phyloP scores from a whole-genome alignment of 2,329 filamentous ascomycete genomes.

The Lasiodiplodia sp. region DNA sequence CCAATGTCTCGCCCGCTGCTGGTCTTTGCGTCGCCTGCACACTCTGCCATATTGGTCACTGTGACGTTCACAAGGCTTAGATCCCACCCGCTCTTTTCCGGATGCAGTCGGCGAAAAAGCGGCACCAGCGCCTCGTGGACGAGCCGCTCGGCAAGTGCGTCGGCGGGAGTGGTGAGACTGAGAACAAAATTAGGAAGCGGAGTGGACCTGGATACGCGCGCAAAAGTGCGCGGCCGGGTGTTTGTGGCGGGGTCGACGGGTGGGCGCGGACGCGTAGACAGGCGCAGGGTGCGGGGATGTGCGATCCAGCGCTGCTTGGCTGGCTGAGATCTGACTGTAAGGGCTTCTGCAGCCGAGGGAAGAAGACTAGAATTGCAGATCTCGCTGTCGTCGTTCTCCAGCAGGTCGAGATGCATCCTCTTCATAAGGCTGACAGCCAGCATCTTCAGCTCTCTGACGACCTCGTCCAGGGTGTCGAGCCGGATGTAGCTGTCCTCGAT shows the following conservation, averaged over 20 bases:
- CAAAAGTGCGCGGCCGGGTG: slow-evolving; percentile 65
- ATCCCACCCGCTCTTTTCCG: slow-evolving; percentile 75
- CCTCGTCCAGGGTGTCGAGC: slow-evolving; percentile 68
- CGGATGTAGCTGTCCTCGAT: slow-evolving; percentile 91
- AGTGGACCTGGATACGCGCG: slow-evolving; percentile 77
- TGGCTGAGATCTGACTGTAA: not conserved
- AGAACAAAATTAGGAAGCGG: slow-evolving; percentile 79
- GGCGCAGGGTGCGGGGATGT: slow-evolving; percentile 79
- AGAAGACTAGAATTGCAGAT: not conserved
- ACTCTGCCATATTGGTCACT: slow-evolving; percentile 78
- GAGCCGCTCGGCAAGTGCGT: slow-evolving; percentile 70
- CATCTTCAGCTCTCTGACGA: slow-evolving; percentile 72
- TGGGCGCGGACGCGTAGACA: slow-evolving; percentile 74
- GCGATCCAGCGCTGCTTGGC: slow-evolving; percentile 70
- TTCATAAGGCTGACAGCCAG: slow-evolving; percentile 75
- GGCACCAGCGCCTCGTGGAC: slow-evolving; percentile 72
- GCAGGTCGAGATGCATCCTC: slow-evolving; percentile 80
- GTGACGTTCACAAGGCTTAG: slow-evolving; percentile 86
- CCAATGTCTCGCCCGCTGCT: slow-evolving; percentile 75
- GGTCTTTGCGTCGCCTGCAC: slow-evolving; percentile 52
- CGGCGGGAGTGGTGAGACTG: slow-evolving; percentile 64
- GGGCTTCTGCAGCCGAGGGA: not conserved
- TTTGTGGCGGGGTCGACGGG: slow-evolving; percentile 51
- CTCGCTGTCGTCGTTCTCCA: slow-evolving; percentile 56
- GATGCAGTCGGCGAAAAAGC: slow-evolving; percentile 77